phyloP scores from a whole-genome alignment of 441 rosid genomes.

The Iberis amara region DNA sequence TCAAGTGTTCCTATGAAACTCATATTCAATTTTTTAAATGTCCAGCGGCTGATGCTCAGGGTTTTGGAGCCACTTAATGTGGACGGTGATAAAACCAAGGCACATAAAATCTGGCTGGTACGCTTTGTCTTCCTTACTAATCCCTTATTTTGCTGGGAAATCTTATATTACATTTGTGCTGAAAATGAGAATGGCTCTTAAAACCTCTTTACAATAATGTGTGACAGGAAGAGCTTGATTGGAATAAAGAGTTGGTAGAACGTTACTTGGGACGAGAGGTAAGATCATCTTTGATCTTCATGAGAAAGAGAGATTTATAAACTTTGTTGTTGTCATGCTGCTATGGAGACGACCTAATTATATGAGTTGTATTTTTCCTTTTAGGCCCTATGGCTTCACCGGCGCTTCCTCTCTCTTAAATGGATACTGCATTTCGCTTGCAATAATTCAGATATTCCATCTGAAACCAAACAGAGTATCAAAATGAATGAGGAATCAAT shows the following conservation, averaged over 20 bases:
- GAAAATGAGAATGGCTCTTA: neutral
- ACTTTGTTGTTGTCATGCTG: constrained; percentile 2
- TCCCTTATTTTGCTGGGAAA: neutral
- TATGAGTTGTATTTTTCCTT: constrained; percentile 19
- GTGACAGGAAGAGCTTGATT: constrained; percentile 76
- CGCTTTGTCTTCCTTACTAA: neutral
- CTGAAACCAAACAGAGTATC: constrained; percentile 15
- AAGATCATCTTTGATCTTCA: constrained; percentile 9
- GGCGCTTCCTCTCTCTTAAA: constrained; percentile 60
- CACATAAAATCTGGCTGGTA: constrained; percentile 56
- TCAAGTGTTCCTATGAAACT: constrained; percentile 18
- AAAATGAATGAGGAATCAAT: constrained; percentile 20
- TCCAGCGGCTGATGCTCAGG: constrained; percentile 59
- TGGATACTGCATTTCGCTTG: constrained; percentile 45
- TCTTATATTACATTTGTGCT: constrained; percentile 1
- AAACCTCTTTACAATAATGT: constrained; percentile 18
- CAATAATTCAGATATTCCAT: constrained; percentile 14
- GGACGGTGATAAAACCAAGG: constrained; percentile 36
- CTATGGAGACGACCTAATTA: neutral
- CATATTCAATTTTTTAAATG: constrained; percentile 15
- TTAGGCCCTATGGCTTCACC: constrained; percentile 88
- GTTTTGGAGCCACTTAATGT: constrained; percentile 34
- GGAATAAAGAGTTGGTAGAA: constrained; percentile 62
- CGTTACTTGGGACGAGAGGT: constrained; percentile 85
- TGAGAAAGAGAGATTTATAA: neutral